Conservation (phyloP, 305 asterid genomes). For the Ajuga reptans region DNA sequence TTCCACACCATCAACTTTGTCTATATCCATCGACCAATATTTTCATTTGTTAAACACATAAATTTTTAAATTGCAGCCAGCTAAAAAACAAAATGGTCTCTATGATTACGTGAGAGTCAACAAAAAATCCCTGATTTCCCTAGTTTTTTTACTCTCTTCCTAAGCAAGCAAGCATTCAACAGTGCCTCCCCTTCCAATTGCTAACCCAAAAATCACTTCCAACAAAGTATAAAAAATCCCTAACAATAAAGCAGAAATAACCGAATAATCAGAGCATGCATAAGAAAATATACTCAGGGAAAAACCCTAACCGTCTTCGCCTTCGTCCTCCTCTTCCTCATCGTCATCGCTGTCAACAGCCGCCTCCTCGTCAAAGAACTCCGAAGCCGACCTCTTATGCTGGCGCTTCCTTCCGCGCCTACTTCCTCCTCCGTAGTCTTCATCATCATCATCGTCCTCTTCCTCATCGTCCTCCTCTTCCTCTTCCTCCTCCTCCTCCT, state of each 20-base stretch:
- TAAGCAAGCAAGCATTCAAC: neutral
- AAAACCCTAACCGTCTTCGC: conserved; percentile 57
- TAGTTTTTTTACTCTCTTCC: neutral
- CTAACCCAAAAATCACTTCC: neutral
- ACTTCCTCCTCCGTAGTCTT: conserved; percentile 24
- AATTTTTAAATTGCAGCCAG: neutral
- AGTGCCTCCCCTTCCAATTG: neutral
- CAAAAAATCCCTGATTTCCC: neutral
- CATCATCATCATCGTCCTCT: conserved; percentile 37
- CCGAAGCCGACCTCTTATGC: conserved; percentile 39
- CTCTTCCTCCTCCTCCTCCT: conserved; percentile 55
- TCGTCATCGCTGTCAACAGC: conserved; percentile 63
- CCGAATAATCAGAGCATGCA: neutral
- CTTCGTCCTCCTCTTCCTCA: conserved; percentile 65
- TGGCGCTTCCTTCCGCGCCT: conserved; percentile 32
- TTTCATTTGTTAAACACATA: neutral
- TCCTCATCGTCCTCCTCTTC: conserved; percentile 41
- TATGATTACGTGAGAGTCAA: neutral
- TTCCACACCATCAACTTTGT: neutral
- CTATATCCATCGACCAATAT: neutral
- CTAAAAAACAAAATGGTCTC: neutral
- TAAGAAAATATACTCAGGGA: neutral
- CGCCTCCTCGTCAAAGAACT: conserved; percentile 65
- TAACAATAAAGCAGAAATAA: neutral
- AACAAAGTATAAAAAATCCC: neutral